These are phyloP conservation scores for Alternaria gansuensis DNA, from an alignment of 2,329 filamentous ascomycete species.

Conservation along the genomic window DNA sequence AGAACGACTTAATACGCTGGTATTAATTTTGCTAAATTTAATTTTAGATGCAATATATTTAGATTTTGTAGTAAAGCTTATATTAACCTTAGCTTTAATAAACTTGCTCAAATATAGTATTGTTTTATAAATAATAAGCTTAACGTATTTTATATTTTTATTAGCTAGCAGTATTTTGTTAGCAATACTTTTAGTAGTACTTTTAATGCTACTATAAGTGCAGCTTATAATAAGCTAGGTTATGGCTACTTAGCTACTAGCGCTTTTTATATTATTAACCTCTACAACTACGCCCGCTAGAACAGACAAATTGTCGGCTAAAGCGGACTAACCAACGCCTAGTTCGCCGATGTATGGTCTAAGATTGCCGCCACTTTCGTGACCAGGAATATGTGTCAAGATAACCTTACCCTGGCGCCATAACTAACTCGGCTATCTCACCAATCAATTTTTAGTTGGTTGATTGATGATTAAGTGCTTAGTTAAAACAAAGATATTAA, in stretches of 20 bases:
- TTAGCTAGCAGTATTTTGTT: constrained; percentile 69
- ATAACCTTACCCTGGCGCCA: no score
- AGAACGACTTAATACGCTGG: constrained; percentile 44
- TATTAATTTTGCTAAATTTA: constrained; percentile 60
- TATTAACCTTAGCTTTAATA: constrained; percentile 43
- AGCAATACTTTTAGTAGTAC: constrained; percentile 61
- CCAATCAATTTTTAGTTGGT: no score
- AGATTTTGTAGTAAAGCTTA: constrained; percentile 38
- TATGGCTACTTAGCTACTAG: constrained; percentile 66
- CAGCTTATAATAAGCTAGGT: constrained; percentile 64
- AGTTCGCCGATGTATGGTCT: constrained; percentile 67
- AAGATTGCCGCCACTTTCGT: constrained; percentile 63
- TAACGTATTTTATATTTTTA: constrained; percentile 66
- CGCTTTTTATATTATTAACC: constrained; percentile 67
- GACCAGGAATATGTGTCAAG: no score
- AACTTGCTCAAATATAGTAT: constrained; percentile 64
- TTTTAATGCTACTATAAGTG: constrained; percentile 60
- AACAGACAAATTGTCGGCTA: constrained; percentile 71
- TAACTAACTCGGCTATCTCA: no score
- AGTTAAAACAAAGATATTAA: no score
- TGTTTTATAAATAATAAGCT: constrained; percentile 63
- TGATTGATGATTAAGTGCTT: no score
- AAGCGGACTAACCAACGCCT: constrained; percentile 67
- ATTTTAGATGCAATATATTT: constrained; percentile 57
- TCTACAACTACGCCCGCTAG: constrained; percentile 63